Evolutionary conservation across 192 early-diverging fungal species (phyloP).

Genomic region (Lobosporangium transversale): DNA sequence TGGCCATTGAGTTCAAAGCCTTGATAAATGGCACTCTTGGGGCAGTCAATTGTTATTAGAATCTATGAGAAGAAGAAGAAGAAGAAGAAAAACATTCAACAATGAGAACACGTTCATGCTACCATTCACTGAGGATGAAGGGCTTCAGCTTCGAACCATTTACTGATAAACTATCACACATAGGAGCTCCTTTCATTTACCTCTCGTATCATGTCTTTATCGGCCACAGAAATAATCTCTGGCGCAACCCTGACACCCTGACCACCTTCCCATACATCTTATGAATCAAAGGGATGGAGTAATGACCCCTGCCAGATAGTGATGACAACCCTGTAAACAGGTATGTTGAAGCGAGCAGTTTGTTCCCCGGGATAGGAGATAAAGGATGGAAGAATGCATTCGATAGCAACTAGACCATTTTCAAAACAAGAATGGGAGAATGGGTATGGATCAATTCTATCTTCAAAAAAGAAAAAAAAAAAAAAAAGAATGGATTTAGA

Average conservation of each 20-base stretch:
- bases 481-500: too few relatives aligned
- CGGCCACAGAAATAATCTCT: constrained; percentile 44
- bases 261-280: constrained; percentile 53
- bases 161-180: too few relatives aligned
- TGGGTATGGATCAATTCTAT: too few relatives aligned
- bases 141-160: too few relatives aligned
- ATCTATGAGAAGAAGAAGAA: too few relatives aligned
- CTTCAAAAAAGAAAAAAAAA: too few relatives aligned
- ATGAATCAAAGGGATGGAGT: constrained; percentile 26
- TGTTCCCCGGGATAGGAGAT: constrained; percentile 42
- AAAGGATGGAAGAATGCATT: constrained; percentile 48
- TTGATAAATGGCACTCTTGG: constrained; percentile 35
- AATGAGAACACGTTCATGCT: neutral
- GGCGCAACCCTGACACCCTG: constrained; percentile 45
- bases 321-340: neutral
- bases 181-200: neutral
- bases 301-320: constrained; percentile 18
- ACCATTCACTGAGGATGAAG: too few relatives aligned
- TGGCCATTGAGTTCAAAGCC: constrained; percentile 22
- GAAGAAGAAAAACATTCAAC: too few relatives aligned
- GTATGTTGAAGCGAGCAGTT: constrained; percentile 21
- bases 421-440: too few relatives aligned
- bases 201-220: constrained; percentile 56
- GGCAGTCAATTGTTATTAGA: too few relatives aligned
- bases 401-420: constrained; percentile 26